A percentile compares a stretch with the other conserved stretches of the same genome.
Conservation (phyloP, 2,329 filamentous ascomycete species). For the Dothistroma septosporum region DNA sequence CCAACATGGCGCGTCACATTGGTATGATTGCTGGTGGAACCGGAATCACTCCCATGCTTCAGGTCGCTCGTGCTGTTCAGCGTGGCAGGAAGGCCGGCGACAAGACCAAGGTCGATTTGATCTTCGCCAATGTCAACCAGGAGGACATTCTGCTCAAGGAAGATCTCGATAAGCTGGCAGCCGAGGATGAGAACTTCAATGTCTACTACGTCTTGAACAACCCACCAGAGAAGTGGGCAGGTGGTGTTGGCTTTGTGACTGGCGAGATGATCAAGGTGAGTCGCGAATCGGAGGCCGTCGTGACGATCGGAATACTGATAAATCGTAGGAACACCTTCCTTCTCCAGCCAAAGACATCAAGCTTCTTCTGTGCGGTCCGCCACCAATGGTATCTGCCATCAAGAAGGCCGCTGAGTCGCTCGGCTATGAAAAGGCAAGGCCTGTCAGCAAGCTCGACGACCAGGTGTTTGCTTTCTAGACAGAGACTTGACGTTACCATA, state of each 20-base stretch:
- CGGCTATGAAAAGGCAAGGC: conserved; percentile 85
- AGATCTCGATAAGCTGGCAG: conserved; percentile 75
- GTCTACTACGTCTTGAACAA: conserved; percentile 97
- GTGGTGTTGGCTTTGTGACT: conserved; percentile 92
- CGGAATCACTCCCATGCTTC: conserved; percentile 97
- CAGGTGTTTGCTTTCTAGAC: conserved; percentile 89
- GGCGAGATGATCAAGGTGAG: conserved; percentile 82
- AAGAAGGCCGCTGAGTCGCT: conserved; percentile 92
- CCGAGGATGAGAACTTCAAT: conserved; percentile 74
- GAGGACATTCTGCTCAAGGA: conserved; percentile 93
- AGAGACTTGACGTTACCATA: background rate
- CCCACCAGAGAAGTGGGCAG: conserved; percentile 84
- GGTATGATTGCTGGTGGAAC: conserved; percentile 98
- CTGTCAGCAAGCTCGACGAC: conserved; percentile 96
- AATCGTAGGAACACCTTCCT: conserved; percentile 66
- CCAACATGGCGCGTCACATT: conserved; percentile 93
- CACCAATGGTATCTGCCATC: conserved; percentile 92
- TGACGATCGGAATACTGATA: conserved; percentile 9
- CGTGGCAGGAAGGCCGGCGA: conserved; percentile 49
- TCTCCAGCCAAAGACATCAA: conserved; percentile 83
- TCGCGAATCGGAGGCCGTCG: conserved; percentile 21
- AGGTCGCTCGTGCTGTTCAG: conserved; percentile 83
- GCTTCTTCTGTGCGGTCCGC: conserved; percentile 89
- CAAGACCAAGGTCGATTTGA: conserved; percentile 84
- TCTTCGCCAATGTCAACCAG: conserved; percentile 92